Percentiles rank a stretch among this genome's conserved stretches.
Evolutionary conservation across 148 eudicot species (phyloP).

Genomic region (Tetragonia tetragonoides): DNA sequence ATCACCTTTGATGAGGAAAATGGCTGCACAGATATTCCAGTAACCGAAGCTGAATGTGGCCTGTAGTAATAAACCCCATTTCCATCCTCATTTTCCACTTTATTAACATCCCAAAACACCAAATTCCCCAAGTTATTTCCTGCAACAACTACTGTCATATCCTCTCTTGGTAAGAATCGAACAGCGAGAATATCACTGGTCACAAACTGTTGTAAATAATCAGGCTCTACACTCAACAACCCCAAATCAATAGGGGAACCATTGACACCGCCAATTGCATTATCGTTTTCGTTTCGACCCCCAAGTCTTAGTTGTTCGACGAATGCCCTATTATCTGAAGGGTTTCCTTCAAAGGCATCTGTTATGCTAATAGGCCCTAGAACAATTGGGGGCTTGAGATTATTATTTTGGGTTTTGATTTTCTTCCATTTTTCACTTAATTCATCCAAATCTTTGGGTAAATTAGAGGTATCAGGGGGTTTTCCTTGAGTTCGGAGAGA

Average conservation of each 20-base stretch:
- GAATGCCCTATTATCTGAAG: no score
- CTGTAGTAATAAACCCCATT: conserved; percentile 59
- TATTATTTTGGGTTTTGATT: conserved; percentile 11
- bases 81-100: conserved; percentile 39
- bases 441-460: conserved; percentile 39
- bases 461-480: conserved; percentile 59
- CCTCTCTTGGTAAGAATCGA: conserved; percentile 57
- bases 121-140: conserved; percentile 74
- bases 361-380: conserved; percentile 45
- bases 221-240: conserved; percentile 44
- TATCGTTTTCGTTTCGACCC: no score
- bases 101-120: conserved; percentile 81
- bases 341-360: conserved; percentile 41
- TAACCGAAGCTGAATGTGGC: conserved; percentile 64
- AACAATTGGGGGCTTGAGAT: conserved; percentile 22
- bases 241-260: conserved; percentile 38
- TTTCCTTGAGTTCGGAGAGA: conserved; percentile 59
- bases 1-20: conserved; percentile 72
- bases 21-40: conserved; percentile 62
- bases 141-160: conserved; percentile 59
- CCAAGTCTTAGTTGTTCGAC: no score
- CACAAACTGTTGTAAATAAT: conserved; percentile 70
- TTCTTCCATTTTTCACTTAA: no score
- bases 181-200: conserved; percentile 54
- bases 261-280: no score